Evolutionary conservation across 805 yeast species (phyloP), one percentile per base, ranked within the genome.

Genomic region (Kluyveromyces aestuarii): DNA sequence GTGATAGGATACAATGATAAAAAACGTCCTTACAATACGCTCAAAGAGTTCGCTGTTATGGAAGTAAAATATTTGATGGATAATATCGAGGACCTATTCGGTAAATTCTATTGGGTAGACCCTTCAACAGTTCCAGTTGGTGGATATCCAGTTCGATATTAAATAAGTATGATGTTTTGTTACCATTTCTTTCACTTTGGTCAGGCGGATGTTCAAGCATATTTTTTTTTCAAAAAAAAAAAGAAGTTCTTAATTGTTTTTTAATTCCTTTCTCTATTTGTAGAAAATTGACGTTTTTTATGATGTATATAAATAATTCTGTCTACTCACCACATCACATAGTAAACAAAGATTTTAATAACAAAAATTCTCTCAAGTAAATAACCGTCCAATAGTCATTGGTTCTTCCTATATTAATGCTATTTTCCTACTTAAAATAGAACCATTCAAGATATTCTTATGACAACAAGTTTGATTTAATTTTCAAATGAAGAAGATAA

Each of bases 291-390:
- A 35, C 16, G 16, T 14, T 35, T 35, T 35, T n/a, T n/a, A n/a
- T 35, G 16, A 59, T 51, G 57, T 40, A 58, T 21, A 21, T 21
- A 21, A 21, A 21, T 21, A 21, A 21, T 4, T 4, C 25, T 21
- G 25, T 21, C 25, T 21, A 21, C 25, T 21, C 6, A 21, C 25
- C 25, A 21, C 25, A 21, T 21, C 25, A 21, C 25, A 21, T 21
- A 21, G 6, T 21, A 21, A 21, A 21, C 25, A 21, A 21, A 21
- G 25, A 21, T 21, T 21, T 21, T 21, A 4, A 21, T 21, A 21
- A 21, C 25, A 21, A 21, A 21, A 3, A 3, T 21, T 6, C 25
- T 21, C 25, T 6, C 25, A 4, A 21, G 25, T 21, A 21, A 21
- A 21, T 21, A 21, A 3, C 6, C 25, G 3, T 6, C 3, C 25